A percentile compares a stretch with the other conserved stretches of the same genome.
phyloP scores from a whole-genome alignment of 2,329 filamentous ascomycete genomes.

The Trichophyton simii region DNA sequence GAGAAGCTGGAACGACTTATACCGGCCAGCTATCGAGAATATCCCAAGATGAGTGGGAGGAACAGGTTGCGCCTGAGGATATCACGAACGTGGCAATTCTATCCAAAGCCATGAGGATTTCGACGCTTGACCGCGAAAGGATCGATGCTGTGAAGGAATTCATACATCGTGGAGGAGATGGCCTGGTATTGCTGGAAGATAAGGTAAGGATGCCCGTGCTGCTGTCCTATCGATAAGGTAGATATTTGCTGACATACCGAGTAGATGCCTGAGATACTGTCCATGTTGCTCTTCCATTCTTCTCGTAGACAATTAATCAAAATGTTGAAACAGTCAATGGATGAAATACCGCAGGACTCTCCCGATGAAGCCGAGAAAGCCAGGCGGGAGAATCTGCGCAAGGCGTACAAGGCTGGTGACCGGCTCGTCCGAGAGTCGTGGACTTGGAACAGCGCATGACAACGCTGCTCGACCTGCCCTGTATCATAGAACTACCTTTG shows the following conservation, averaged over 20 bases:
- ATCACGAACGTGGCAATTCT: slow-evolving; percentile 56
- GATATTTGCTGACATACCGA: neutral
- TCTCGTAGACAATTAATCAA: slow-evolving; percentile 66
- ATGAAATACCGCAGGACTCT: slow-evolving; percentile 34
- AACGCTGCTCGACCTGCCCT: neutral
- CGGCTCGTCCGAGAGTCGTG: neutral
- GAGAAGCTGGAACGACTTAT: slow-evolving; percentile 17
- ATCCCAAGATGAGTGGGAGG: slow-evolving; percentile 30
- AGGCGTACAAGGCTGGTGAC: slow-evolving; percentile 34
- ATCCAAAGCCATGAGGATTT: slow-evolving; percentile 52
- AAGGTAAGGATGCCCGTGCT: slow-evolving; percentile 28
- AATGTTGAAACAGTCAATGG: slow-evolving; percentile 53
- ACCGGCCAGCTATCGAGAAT: slow-evolving; percentile 5
- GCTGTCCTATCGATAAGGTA: neutral
- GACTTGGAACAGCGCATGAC: neutral
- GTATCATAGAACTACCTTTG: neutral
- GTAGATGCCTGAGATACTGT: slow-evolving; percentile 73
- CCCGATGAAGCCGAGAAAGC: slow-evolving; percentile 35
- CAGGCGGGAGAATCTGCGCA: slow-evolving; percentile 56
- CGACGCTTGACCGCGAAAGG: slow-evolving; percentile 82
- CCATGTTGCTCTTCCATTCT: slow-evolving; percentile 75
- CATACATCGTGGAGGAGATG: slow-evolving; percentile 60
- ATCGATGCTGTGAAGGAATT: slow-evolving; percentile 73
- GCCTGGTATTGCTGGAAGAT: slow-evolving; percentile 61
- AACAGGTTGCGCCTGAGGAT: slow-evolving; percentile 38